Evolutionary conservation across 2,329 filamentous ascomycete genomes (phyloP), one percentile per base, ranked within the genome.

Genomic region (Cladosporium sp.): DNA sequence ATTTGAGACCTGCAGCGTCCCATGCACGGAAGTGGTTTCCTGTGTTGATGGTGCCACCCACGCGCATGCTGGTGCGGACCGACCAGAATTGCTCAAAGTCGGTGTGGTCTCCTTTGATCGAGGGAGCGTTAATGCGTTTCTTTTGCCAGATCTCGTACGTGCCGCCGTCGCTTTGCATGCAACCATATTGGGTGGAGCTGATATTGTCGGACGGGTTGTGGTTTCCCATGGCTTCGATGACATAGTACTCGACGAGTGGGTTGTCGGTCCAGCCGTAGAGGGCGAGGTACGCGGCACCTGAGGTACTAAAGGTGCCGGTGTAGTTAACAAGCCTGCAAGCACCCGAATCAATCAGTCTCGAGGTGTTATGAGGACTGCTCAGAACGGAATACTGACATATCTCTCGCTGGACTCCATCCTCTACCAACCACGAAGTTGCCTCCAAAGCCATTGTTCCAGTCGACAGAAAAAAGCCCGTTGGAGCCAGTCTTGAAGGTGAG

Each of bases 231-330:
- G 50, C 32, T n/a, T 53, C 50, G 35, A 53, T 53, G 10, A 53
- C 50, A 42, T 84, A 84, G 72, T 83, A 83, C 64, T 84, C 81
- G 63, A 83, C 74, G 10, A 82, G 70, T 0, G 79, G 79, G 64
- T 74, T 75, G 13, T 66, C 72, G 1, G 77, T 80, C 80, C 82
- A 85, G 53, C 82, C 81, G 65, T 85, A 84, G 5, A 84, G 70
- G 9, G 81, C 71, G n/a, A 85, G 74, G 67, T 83, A 83, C 25
- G 66, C 67, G 61, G 47, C 39, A n/a, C 61, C 60, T 10, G 50
- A 40, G 15, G 62, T 52, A 3, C 58, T 52, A 59, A 59, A 60
- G 19, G 59, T 35, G 13, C 59, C 62, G 4, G 58, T 54, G 56
- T 61, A 67, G 3, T 52, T 61, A 52, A 67, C 63, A 22, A 57